Evolutionary conservation across 1,284 basidiomycete genomes (phyloP).

Genomic region (Apiotrichum laibachii): DNA sequence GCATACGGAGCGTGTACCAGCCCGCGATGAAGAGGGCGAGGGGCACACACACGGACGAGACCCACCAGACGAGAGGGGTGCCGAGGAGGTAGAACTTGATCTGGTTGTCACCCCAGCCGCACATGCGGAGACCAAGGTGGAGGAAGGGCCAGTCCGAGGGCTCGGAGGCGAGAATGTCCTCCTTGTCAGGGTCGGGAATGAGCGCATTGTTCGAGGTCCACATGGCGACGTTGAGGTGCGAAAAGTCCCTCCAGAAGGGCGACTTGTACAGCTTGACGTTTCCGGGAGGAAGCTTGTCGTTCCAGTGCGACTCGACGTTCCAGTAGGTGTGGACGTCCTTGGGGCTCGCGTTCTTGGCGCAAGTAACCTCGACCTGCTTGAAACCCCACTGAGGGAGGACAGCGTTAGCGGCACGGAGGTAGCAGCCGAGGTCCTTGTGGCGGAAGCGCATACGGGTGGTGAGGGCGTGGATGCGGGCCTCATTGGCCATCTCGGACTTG

Average conservation of each 20-base stretch:
- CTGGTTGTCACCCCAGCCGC: slow-evolving; percentile 86
- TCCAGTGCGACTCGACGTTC: slow-evolving; percentile 98
- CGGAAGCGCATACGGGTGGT: slow-evolving; percentile 85
- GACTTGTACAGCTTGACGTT: slow-evolving; percentile 81
- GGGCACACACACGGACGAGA: slow-evolving; percentile 66
- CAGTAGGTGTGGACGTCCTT: slow-evolving; percentile 86
- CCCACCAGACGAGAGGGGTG: slow-evolving; percentile 92
- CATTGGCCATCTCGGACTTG: slow-evolving; percentile 57
- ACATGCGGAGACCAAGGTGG: slow-evolving; percentile 87
- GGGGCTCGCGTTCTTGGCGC: slow-evolving; percentile 82
- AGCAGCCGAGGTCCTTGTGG: slow-evolving; percentile 77
- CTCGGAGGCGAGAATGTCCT: slow-evolving; percentile 89
- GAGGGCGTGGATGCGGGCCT: slow-evolving; percentile 74
- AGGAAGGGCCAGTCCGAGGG: slow-evolving; percentile 94
- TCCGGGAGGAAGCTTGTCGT: slow-evolving; percentile 78
- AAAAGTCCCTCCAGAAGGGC: slow-evolving; percentile 93
- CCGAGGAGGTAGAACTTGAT: slow-evolving; percentile 93
- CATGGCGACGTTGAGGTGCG: slow-evolving; percentile 99
- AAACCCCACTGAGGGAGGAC: slow-evolving; percentile 97
- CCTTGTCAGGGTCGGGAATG: slow-evolving; percentile 94
- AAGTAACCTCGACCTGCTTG: slow-evolving; percentile 96
- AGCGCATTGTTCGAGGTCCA: slow-evolving; percentile 99
- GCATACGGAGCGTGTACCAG: slow-evolving; percentile 76
- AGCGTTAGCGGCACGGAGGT: slow-evolving; percentile 83
- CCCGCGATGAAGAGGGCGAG: slow-evolving; percentile 59